These are phyloP conservation scores for Candida incommunis DNA, from an alignment of 805 yeast species.

Conservation along the genomic window DNA sequence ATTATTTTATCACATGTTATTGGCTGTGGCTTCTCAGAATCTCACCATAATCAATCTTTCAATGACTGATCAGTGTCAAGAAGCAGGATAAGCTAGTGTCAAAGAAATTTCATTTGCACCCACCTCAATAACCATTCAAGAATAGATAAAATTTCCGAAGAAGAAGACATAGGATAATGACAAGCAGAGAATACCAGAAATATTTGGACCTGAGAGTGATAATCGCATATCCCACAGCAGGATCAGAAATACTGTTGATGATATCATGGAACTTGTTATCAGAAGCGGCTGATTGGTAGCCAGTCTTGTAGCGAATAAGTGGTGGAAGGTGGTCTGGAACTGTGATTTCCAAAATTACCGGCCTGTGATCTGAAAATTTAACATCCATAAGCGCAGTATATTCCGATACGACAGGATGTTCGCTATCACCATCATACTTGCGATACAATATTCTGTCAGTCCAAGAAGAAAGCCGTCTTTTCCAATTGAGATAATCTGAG, in stretches of 20 bases:
- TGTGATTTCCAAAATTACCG: not conserved
- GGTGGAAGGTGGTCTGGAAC: not conserved
- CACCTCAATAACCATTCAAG: not conserved
- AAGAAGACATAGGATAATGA: not conserved
- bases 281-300: not conserved
- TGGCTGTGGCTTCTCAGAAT: too few relatives aligned
- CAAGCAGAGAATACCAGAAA: not conserved
- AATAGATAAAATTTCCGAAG: not conserved
- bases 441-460: not conserved
- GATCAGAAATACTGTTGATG: not conserved
- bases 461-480: not conserved
- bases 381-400: not conserved
- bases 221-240: not conserved
- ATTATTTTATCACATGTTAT: too few relatives aligned
- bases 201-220: not conserved
- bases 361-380: not conserved
- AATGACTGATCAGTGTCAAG: too few relatives aligned
- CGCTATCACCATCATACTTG: not conserved
- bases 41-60: too few relatives aligned
- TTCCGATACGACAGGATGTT: not conserved
- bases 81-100: too few relatives aligned
- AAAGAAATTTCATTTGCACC: too few relatives aligned
- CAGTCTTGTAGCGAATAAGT: not conserved
- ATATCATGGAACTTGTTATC: not conserved
- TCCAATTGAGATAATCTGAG: not conserved